phyloP scores from a whole-genome alignment of 768 basidiomycete species.

The Tricholoma sp. region DNA sequence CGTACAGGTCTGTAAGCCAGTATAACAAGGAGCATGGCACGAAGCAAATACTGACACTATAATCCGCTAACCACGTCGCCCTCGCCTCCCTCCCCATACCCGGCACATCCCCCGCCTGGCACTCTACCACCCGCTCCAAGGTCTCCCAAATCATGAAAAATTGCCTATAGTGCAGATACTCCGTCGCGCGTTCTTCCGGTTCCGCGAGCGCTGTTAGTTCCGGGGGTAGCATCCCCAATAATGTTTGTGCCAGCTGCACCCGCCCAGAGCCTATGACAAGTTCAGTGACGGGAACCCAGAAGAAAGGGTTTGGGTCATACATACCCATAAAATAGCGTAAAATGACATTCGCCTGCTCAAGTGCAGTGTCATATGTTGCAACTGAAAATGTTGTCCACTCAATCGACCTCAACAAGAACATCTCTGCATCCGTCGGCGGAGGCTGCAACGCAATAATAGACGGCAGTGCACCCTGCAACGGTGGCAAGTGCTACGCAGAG shows the following conservation, averaged over 20 bases:
- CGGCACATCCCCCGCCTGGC: slow-evolving; percentile 50
- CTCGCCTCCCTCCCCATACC: slow-evolving; percentile 57
- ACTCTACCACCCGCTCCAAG: slow-evolving; percentile 56
- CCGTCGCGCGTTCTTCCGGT: slow-evolving; percentile 67
- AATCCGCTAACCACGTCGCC: slow-evolving; percentile 59
- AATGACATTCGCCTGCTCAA: slow-evolving; percentile 86
- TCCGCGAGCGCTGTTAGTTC: slow-evolving; percentile 58
- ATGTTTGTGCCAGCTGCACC: slow-evolving; percentile 56
- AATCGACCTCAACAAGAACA: slow-evolving; percentile 74
- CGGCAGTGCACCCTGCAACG: slow-evolving; percentile 52
- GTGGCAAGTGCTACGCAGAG: slow-evolving; percentile 46
- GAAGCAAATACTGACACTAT: slow-evolving; percentile 36
- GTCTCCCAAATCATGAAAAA: slow-evolving; percentile 76
- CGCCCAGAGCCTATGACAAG: slow-evolving; percentile 58
- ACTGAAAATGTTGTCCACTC: slow-evolving; percentile 89
- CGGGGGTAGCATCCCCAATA: slow-evolving; percentile 56
- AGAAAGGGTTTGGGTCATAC: neutral
- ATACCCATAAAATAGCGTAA: slow-evolving; percentile 87
- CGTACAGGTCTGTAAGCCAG: neutral
- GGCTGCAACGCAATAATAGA: slow-evolving; percentile 52
- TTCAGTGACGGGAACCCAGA: neutral
- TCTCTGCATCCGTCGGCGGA: slow-evolving; percentile 52
- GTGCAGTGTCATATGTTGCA: slow-evolving; percentile 68
- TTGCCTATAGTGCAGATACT: slow-evolving; percentile 75
- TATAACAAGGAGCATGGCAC: slow-evolving; percentile 7